These are phyloP conservation scores for Candida sp. DNA, from an alignment of 1,139 yeast genomes.

Conservation along the genomic window DNA sequence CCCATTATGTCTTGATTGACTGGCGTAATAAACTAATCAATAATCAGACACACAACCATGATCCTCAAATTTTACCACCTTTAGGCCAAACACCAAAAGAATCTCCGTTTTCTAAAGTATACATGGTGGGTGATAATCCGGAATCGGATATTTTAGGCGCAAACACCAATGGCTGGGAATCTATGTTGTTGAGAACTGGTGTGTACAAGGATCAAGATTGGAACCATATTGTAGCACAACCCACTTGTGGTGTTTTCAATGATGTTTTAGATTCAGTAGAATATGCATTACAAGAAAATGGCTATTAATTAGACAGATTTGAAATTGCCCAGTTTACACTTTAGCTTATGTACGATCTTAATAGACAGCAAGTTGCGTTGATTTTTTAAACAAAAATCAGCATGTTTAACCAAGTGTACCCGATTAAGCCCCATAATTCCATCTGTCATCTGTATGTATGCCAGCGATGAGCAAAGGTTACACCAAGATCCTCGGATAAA, in stretches of 20 bases:
- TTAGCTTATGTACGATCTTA: too few relatives aligned
- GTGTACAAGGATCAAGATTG: constrained; percentile 75
- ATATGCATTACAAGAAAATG: constrained; percentile 21
- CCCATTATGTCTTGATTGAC: constrained; percentile 65
- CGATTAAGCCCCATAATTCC: too few relatives aligned
- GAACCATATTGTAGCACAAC: constrained; percentile 31
- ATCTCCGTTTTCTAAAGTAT: constrained; percentile 57
- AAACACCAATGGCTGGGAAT: constrained; percentile 81
- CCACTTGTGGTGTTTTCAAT: constrained; percentile 47
- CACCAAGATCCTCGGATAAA: too few relatives aligned
- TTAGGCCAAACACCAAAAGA: constrained; percentile 30
- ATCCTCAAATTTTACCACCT: constrained; percentile 31
- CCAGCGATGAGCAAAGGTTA: too few relatives aligned
- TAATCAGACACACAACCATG: constrained; percentile 4
- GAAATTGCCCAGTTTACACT: too few relatives aligned
- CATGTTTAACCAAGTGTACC: too few relatives aligned
- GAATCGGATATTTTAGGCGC: constrained; percentile 92
- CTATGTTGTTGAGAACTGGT: constrained; percentile 81
- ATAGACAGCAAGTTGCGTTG: too few relatives aligned
- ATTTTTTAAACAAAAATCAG: too few relatives aligned
- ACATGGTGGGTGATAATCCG: constrained; percentile 97
- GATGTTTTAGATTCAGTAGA: constrained; percentile 46
- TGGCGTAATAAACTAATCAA: constrained; percentile 44
- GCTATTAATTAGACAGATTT: too few relatives aligned
- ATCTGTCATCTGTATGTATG: too few relatives aligned